Conservation (phyloP, 1,284 basidiomycete genomes). For the Exobasidium rhododendri region DNA sequence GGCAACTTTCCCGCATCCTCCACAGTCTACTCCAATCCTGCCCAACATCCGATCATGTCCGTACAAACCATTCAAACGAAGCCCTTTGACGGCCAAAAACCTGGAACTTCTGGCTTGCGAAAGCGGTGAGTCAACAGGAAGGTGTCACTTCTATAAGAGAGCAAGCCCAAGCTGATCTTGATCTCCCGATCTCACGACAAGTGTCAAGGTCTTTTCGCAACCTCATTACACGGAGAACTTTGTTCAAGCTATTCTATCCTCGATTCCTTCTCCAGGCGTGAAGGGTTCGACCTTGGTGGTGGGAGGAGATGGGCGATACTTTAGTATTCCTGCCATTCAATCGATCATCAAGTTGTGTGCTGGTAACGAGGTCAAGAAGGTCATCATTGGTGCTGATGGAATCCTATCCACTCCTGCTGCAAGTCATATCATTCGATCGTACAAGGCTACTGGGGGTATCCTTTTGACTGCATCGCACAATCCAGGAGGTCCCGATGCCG, state of each 20-base stretch:
- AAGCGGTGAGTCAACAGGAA: constrained; percentile 44
- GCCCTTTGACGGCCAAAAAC: constrained; percentile 55
- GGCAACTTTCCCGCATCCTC: no score
- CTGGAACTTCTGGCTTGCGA: constrained; percentile 52
- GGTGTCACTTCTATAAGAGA: no score
- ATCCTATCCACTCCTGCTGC: constrained; percentile 96
- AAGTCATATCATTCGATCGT: constrained; percentile 89
- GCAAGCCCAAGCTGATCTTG: neutral
- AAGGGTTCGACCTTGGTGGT: constrained; percentile 78
- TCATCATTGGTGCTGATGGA: constrained; percentile 64
- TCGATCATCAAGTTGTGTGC: constrained; percentile 86
- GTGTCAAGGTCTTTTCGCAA: constrained; percentile 54
- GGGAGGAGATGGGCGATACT: constrained; percentile 95
- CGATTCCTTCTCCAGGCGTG: constrained; percentile 70
- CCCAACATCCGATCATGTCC: neutral
- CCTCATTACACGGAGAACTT: constrained; percentile 99
- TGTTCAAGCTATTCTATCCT: constrained; percentile 87
- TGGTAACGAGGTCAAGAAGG: constrained; percentile 63
- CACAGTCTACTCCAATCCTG: no score
- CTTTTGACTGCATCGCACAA: constrained; percentile 97
- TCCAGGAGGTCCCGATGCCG: constrained; percentile 91
- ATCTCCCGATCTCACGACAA: constrained; percentile 6
- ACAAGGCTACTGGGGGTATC: constrained; percentile 95
- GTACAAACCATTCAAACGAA: constrained; percentile 42
- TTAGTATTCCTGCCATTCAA: constrained; percentile 82